Evolutionary conservation across 129 eudicot species (phyloP).

Genomic region (Rutidosis leptorrhynchoides): DNA sequence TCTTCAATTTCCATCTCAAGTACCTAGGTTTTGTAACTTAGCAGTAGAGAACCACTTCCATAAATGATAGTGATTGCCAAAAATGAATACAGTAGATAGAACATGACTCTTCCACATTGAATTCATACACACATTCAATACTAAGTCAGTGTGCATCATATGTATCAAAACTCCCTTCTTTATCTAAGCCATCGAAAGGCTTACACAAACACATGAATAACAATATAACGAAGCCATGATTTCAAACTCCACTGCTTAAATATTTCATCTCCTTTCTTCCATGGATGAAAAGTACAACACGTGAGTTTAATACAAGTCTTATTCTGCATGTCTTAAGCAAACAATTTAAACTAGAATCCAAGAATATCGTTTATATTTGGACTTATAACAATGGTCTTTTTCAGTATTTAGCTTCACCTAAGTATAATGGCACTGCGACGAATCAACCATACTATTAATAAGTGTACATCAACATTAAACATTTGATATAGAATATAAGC

Average conservation of each 20-base stretch:
- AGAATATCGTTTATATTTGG: neutral
- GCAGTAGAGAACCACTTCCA: neutral
- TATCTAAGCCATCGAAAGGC: neutral
- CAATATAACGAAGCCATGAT: too few species aligned
- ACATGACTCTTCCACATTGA: neutral
- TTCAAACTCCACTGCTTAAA: neutral
- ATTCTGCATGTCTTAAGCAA: neutral
- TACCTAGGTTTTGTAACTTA: neutral
- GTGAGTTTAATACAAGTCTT: neutral
- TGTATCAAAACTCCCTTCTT: neutral
- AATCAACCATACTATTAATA: neutral
- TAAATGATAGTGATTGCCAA: neutral
- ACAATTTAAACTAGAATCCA: neutral
- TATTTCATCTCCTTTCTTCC: neutral
- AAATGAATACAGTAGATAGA: neutral
- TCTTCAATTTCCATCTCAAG: neutral
- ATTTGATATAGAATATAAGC: neutral
- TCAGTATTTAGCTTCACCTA: neutral
- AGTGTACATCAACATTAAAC: neutral
- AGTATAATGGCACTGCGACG: neutral
- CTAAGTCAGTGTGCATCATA: neutral
- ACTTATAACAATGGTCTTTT: neutral
- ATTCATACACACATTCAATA: neutral
- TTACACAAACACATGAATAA: neutral
- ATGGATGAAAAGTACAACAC: neutral